Evolutionary conservation across 352 stramenopile genomes (phyloP).

Genomic region (Globisporangium cylindrosporum): DNA sequence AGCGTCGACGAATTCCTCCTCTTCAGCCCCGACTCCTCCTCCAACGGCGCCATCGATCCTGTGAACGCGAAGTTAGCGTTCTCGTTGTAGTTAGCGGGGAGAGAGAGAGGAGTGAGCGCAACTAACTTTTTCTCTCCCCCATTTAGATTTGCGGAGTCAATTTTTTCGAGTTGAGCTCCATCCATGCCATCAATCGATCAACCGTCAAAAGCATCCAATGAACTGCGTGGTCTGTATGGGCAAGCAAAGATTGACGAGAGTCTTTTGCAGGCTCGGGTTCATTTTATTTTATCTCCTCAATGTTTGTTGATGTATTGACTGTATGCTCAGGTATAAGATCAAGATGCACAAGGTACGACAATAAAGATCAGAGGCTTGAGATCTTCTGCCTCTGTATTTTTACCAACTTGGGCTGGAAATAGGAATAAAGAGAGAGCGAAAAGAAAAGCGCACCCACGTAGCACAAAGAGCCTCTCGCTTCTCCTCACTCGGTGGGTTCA

Average conservation of each 20-base stretch:
- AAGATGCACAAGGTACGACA: background rate
- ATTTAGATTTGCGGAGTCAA: slow-evolving; percentile 4
- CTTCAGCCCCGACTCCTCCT: background rate
- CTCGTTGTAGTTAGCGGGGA: slow-evolving; percentile 4
- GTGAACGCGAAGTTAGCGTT: slow-evolving; percentile 9
- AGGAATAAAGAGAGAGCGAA: background rate
- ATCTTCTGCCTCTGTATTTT: background rate
- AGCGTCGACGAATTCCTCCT: background rate
- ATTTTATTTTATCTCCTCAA: no score
- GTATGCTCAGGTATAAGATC: no score
- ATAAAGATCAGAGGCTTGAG: background rate
- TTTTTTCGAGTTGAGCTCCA: background rate
- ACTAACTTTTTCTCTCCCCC: background rate
- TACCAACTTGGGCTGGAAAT: background rate
- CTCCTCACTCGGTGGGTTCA: background rate
- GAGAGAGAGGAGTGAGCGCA: background rate
- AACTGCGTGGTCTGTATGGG: background rate
- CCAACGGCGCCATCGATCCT: slow-evolving; percentile 10
- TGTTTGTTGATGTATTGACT: no score
- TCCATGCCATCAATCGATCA: slow-evolving; percentile 1
- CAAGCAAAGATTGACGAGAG: background rate
- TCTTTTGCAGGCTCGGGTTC: no score
- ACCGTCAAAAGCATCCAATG: background rate
- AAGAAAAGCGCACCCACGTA: background rate
- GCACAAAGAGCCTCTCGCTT: background rate